Base-by-base conservation (phyloP, 2,329 filamentous ascomycete genomes). In the Endoconidiophora laricicola region DNA sequence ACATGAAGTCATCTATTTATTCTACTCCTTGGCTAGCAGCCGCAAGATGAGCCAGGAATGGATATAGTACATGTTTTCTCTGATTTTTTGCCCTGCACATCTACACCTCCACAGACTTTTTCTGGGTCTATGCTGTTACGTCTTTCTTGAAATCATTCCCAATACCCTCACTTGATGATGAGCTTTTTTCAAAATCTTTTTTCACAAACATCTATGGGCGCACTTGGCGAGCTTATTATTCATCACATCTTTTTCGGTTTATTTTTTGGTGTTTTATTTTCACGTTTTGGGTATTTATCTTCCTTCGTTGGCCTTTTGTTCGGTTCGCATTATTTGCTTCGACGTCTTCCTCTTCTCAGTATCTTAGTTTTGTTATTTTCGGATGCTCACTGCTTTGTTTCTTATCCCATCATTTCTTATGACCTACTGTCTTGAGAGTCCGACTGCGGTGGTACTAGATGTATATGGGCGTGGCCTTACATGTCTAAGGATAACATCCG, bases 121-220 rank as follows among this genome's bases (percentile, higher is more conserved):
- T 14, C n/a, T 9, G 9, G 10, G 37, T 46, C 48, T 50, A 45
- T 46, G 42, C 43, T 41, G 42, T 41, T 41, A 46, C 41, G 42
- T 41, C 42, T 26, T 33, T 41, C 20, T 24, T 33, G 40, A 12
- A 45, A 39, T 39, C 37, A 38, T 36, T 44, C 24, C 42, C 44
- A 44, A 46, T 41, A 50, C 26, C 42, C 43, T 33, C 4, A 33
- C 7, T 33, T 33, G 26, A 33, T 33, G 26, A 33, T 33, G 26
- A 33, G 26, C 26, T 33, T 33, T 33, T 10, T 33, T 2, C 26
- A 38, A 44, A 42, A 39, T 46, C 22, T 29, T 46, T 41, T 18
- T 45, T 39, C 18, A 22, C 29, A 26, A 42, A 24, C 38, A 49
- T 26, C 40, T 43, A 49, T 45, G 16, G 48, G 26, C 26, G 18